These are phyloP conservation scores for Prototheca wickerhamii DNA, from an alignment of 163 green algal genomes.

Conservation along the genomic window DNA sequence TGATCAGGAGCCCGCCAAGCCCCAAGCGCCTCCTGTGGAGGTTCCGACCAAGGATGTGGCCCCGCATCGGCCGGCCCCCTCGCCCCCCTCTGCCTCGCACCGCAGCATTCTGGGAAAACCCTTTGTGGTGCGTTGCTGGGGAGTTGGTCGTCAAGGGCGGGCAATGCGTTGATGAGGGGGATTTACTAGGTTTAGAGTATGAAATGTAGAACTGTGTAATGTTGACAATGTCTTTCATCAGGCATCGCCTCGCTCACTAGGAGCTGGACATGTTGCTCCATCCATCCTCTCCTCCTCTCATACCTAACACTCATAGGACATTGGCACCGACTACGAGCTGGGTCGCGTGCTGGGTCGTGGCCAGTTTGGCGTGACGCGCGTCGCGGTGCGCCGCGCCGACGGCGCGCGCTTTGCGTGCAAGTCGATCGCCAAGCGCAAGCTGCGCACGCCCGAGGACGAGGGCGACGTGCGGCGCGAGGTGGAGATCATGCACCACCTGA, in stretches of 20 bases:
- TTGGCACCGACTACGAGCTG: conserved; percentile 41
- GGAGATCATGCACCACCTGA: conserved; percentile 90
- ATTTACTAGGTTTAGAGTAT: too few relatives aligned
- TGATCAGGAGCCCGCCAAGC: too few relatives aligned
- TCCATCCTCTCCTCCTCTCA: not conserved
- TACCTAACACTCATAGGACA: conserved; percentile 47
- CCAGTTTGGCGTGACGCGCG: conserved; percentile 56
- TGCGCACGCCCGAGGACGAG: conserved; percentile 62
- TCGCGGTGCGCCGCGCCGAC: conserved; percentile 27
- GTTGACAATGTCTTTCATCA: not conserved
- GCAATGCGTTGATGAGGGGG: too few relatives aligned
- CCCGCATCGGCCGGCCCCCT: too few relatives aligned
- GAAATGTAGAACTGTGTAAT: not conserved
- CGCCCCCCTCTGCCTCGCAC: too few relatives aligned
- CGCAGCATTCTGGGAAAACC: too few relatives aligned
- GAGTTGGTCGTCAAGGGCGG: too few relatives aligned
- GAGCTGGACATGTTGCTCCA: not conserved
- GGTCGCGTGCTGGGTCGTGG: conserved; percentile 50
- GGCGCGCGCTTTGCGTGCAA: conserved; percentile 65
- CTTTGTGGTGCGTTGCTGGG: too few relatives aligned
- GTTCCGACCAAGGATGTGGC: too few relatives aligned
- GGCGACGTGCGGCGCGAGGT: conserved; percentile 73
- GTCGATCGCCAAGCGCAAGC: conserved; percentile 81
- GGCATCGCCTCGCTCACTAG: not conserved
- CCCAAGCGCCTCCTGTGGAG: too few relatives aligned